Base-by-base conservation (phyloP, 495 filamentous ascomycete genomes). In the Astrocystis sublimbata region DNA sequence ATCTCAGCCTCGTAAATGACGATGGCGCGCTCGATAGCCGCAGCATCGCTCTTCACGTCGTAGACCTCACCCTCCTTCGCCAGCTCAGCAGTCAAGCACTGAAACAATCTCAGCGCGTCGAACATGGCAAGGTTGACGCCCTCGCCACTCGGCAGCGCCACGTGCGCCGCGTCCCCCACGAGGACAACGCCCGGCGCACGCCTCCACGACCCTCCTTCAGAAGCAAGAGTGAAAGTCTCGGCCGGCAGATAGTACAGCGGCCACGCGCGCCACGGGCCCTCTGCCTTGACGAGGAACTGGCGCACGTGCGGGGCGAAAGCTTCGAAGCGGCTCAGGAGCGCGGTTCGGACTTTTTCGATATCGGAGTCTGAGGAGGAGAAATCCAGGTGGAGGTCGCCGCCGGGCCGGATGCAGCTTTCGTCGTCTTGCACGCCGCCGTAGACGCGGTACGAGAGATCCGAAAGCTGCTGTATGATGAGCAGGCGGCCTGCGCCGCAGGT, bases 161-260 rank as follows among this genome's bases (percentile, higher is more conserved):
- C 41, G 67, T 88, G 83, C 5, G 86, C 85, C 1, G 86, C 85
- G 71, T 89, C 86, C 5, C 86, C 86, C 23, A 85, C 66, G 1
- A 88, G 64, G 2, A 83, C 84, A 2, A 81, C 64, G 12, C 78
- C 74, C n/a, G 68, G 56, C n/a, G 69, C 68, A 24, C 58, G 50
- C 38, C 61, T 64, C 74, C 72, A 76, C 36, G 26, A 52, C 62
- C 69, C 17, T 15, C 59, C 59, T 41, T 63, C 54, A 13, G 47
- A 45, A 9, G 43, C 60, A 1, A 30, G 26, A 15, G 46, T 4
- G 19, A 54, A 55, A 12, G 9, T 50, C 4, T 70, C 59, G 13
- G 64, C 17, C 4, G 49, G 24, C 10, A 75, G 58, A 38, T 43
- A 61, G 58, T 71, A 70, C 21, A 74, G 65, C 17, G 71, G 64